Base-by-base conservation (phyloP, 176 grass and related monocot genomes). In the Phragmites australis region DNA sequence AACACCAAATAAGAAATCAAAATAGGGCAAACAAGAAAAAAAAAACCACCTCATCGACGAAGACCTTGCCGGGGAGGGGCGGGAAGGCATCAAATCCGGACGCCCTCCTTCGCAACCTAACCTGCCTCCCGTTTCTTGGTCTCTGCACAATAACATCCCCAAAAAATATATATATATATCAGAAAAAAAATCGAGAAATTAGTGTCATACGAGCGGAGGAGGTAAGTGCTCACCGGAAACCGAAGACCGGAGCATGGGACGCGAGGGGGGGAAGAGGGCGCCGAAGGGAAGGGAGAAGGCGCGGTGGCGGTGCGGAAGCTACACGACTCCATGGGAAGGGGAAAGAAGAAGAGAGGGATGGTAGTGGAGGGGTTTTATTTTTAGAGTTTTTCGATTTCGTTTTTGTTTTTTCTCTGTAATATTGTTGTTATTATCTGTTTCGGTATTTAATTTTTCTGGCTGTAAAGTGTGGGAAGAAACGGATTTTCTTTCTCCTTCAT, bases 31-130 rank as follows among this genome's bases (percentile, higher is more conserved):
- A 25, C 10, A 70, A 70, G 19, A 58, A 57, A 67, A 55, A 6
- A 21, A 59, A 51, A 72, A 69, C 81, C 67, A 97, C 93, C 90
- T 97, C 88, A 71, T 90, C 90, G 19, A 85, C 78, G 60, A 97
- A 97, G 52, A 90, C 81, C 77, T 88, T 88, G 42, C 81, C 89
- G 26, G 84, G 70, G 16, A 90, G 44, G 42, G 81, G 74, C 25
- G 89, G 78, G 79, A 87, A 94, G 64, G 81, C 78, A 63, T 94
- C 89, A 39, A 88, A 87, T 18, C 78, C 78, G 9, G 87, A 90
- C 53, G 87, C 87, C 76, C 88, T 85, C 70, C 86, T 97, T 31
- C 54, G 88, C 68, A 84, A 63, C 65, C 75, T 48, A 65, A 88
- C 47, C 64, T 40, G 52, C 68, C 88, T 45, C 75, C 62, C 65